Conservation (phyloP, 148 eudicot species). For the Suaeda aralocaspica region DNA sequence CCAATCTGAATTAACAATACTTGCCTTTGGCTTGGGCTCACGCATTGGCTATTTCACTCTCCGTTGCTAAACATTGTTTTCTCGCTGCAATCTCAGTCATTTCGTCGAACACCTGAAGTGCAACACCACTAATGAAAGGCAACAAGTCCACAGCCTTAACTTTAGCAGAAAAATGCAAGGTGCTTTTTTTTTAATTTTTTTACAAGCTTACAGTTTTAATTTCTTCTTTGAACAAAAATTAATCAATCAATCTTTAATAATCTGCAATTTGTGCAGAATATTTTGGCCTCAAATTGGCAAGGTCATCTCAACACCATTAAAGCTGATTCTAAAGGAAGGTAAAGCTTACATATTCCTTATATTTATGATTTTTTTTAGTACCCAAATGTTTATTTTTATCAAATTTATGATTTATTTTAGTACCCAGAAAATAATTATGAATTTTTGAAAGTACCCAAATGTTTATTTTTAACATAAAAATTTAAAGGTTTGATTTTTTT, state of each 20-base stretch:
- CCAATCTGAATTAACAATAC: too few relatives aligned
- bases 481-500: background rate
- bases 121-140: constrained; percentile 42
- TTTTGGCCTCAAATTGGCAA: constrained; percentile 87
- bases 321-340: constrained; percentile 74
- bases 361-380: background rate
- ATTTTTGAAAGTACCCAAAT: background rate
- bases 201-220: too few relatives aligned
- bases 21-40: too few relatives aligned
- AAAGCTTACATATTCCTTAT: background rate
- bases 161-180: constrained; percentile 83
- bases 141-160: constrained; percentile 40
- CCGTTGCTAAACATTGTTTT: too few relatives aligned
- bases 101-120: constrained; percentile 41
- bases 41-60: too few relatives aligned
- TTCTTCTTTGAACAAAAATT: background rate
- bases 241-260: background rate
- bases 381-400: background rate
- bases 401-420: too few relatives aligned
- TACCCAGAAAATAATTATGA: too few relatives aligned
- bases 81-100: constrained; percentile 10
- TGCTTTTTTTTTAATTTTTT: constrained; percentile 16
- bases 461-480: too few relatives aligned
- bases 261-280: constrained; percentile 43
- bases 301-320: constrained; percentile 76